phyloP scores from a whole-genome alignment of 2,329 filamentous ascomycete species.

The Diatrype stigma region DNA sequence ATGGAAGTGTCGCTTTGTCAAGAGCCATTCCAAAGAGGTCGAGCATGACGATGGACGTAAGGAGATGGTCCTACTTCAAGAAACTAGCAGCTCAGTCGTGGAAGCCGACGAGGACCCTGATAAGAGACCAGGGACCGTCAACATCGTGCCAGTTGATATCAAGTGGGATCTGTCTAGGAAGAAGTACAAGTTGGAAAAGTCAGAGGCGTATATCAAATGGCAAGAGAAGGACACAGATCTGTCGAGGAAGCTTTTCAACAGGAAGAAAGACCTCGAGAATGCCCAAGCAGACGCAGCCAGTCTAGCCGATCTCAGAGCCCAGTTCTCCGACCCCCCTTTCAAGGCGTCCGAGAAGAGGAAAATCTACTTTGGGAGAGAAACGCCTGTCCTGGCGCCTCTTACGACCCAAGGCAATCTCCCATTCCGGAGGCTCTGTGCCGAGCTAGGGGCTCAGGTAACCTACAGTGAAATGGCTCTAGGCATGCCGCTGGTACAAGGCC shows the following conservation, averaged over 20 bases:
- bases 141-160: slow-evolving; percentile 63
- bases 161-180: slow-evolving; percentile 75
- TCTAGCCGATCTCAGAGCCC: slow-evolving; percentile 68
- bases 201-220: slow-evolving; percentile 76
- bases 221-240: slow-evolving; percentile 60
- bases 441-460: slow-evolving; percentile 85
- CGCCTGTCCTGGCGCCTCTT: slow-evolving; percentile 86
- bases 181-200: slow-evolving; percentile 64
- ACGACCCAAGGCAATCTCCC: slow-evolving; percentile 97
- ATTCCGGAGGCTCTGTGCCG: slow-evolving; percentile 84
- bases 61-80: slow-evolving; percentile 70
- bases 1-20: slow-evolving; percentile 91
- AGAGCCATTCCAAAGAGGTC: slow-evolving; percentile 80
- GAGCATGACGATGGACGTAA: slow-evolving; percentile 74
- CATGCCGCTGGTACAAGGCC: slow-evolving; percentile 81
- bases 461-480: slow-evolving; percentile 99
- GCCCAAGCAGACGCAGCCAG: slow-evolving; percentile 27
- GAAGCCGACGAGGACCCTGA: slow-evolving; percentile 41
- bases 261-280: slow-evolving; percentile 37
- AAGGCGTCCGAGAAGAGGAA: slow-evolving; percentile 88
- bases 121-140: slow-evolving; percentile 65
- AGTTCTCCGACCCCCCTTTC: slow-evolving; percentile 81
- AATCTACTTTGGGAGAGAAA: slow-evolving; percentile 91
- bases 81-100: slow-evolving; percentile 31
- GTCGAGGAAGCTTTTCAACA: slow-evolving; percentile 44